Evolutionary conservation across 2,329 filamentous ascomycete genomes (phyloP).

Genomic region (Dothideomycetidae sp.): DNA sequence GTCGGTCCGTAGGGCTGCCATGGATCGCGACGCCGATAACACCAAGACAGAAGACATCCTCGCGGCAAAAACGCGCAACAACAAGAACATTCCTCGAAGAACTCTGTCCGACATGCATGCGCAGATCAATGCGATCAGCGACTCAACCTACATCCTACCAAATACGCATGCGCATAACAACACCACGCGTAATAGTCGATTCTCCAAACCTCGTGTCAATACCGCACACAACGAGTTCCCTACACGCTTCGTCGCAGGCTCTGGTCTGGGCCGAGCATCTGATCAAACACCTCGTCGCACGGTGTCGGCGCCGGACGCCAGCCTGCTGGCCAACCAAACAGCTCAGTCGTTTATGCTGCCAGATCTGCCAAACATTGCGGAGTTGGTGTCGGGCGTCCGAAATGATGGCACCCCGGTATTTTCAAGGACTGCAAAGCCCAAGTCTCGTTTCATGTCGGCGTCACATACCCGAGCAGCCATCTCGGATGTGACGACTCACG

Average conservation of each 20-base stretch:
- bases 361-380: slow-evolving; percentile 46
- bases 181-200: slow-evolving; percentile 41
- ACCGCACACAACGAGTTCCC: slow-evolving; percentile 9
- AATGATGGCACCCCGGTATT: slow-evolving; percentile 45
- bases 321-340: slow-evolving; percentile 34
- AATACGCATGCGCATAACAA: slow-evolving; percentile 30
- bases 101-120: slow-evolving; percentile 43
- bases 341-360: slow-evolving; percentile 48
- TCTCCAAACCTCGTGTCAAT: slow-evolving; percentile 23
- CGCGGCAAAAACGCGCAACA: slow-evolving; percentile 17
- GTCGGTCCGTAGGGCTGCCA: slow-evolving; percentile 31
- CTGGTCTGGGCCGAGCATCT: slow-evolving; percentile 10
- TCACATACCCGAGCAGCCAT: slow-evolving; percentile 19
- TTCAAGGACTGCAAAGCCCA: slow-evolving; percentile 34
- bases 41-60: slow-evolving; percentile 22
- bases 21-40: slow-evolving; percentile 24
- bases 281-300: slow-evolving; percentile 15
- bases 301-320: slow-evolving; percentile 20
- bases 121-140: slow-evolving; percentile 37
- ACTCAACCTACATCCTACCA: slow-evolving; percentile 37
- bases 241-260: slow-evolving; percentile 8
- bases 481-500: slow-evolving; percentile 24
- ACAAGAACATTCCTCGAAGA: slow-evolving; percentile 25
- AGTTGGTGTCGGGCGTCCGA: slow-evolving; percentile 45
- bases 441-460: slow-evolving; percentile 42